These are phyloP conservation scores for Angomonas ambiguus DNA, from an alignment of 208 protist species.

Conservation along the genomic window DNA sequence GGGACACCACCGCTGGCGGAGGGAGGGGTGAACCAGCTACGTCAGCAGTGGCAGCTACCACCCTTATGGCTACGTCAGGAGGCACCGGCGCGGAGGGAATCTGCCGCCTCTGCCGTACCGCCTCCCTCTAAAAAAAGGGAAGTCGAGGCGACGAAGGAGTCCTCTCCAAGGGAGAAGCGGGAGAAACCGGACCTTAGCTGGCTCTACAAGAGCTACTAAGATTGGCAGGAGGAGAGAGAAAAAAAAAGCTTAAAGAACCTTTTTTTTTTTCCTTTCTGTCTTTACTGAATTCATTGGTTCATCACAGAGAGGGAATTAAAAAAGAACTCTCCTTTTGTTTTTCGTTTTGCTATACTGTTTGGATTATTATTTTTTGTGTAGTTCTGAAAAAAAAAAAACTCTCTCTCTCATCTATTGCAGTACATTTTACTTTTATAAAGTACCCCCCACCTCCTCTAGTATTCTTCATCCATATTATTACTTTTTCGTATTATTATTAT, in stretches of 20 bases:
- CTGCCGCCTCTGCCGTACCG: too few relatives aligned
- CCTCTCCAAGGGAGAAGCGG: neutral
- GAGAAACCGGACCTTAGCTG: neutral
- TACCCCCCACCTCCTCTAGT: too few relatives aligned
- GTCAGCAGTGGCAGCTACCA: conserved; percentile 59
- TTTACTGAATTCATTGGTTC: too few relatives aligned
- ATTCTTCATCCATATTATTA: too few relatives aligned
- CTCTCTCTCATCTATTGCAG: neutral
- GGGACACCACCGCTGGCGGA: conserved; percentile 57
- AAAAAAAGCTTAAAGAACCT: neutral
- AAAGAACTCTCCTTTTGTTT: too few relatives aligned
- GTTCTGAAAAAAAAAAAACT: neutral
- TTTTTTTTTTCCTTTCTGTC: neutral
- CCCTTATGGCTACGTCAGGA: conserved; percentile 26
- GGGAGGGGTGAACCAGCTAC: conserved; percentile 44
- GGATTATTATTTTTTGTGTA: neutral
- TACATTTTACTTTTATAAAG: too few relatives aligned
- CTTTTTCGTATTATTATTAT: neutral
- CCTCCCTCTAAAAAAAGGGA: neutral
- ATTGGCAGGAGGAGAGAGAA: neutral
- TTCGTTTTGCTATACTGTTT: too few relatives aligned
- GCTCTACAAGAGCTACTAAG: neutral
- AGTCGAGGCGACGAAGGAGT: neutral
- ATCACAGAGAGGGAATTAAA: too few relatives aligned
- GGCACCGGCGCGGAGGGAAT: neutral